Evolutionary conservation across 768 basidiomycete genomes (phyloP).

Genomic region (Epithele typhae): DNA sequence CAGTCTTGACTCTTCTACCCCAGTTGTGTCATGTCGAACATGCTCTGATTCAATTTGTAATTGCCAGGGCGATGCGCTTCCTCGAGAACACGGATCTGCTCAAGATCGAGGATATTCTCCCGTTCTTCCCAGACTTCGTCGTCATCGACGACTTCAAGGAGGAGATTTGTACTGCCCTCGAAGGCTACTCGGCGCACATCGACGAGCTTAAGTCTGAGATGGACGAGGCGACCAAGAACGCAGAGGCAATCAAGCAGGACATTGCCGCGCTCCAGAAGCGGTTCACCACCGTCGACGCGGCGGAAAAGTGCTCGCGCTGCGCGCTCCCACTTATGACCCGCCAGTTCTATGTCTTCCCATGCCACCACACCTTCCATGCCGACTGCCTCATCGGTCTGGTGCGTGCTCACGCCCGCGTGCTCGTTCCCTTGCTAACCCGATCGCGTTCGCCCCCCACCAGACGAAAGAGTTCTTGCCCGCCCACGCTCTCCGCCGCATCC

Average conservation of each 20-base stretch:
- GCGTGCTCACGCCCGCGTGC: constrained; percentile 27
- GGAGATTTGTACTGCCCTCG: constrained; percentile 93
- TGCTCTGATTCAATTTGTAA: background rate
- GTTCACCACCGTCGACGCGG: constrained; percentile 87
- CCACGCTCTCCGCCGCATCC: constrained; percentile 75
- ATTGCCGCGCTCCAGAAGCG: constrained; percentile 81
- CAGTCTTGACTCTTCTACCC: background rate
- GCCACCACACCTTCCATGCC: constrained; percentile 96
- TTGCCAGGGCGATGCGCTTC: constrained; percentile 87
- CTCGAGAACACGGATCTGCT: constrained; percentile 90
- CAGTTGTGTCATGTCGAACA: too few relatives aligned
- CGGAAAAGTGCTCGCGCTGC: constrained; percentile 85
- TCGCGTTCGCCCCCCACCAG: constrained; percentile 36
- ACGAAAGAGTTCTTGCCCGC: constrained; percentile 90
- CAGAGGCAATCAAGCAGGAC: constrained; percentile 91
- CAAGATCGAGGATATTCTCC: constrained; percentile 97
- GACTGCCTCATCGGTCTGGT: constrained; percentile 96
- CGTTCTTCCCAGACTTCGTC: constrained; percentile 99
- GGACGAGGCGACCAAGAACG: constrained; percentile 90
- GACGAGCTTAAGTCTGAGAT: constrained; percentile 88
- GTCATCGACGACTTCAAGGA: constrained; percentile 99
- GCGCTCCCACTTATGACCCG: constrained; percentile 70
- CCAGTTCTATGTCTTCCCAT: constrained; percentile 98
- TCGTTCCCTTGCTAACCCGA: background rate
- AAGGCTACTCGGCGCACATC: constrained; percentile 90